These are phyloP conservation scores for Cerrena zonata DNA, from an alignment of 1,284 basidiomycete genomes.

Conservation along the genomic window DNA sequence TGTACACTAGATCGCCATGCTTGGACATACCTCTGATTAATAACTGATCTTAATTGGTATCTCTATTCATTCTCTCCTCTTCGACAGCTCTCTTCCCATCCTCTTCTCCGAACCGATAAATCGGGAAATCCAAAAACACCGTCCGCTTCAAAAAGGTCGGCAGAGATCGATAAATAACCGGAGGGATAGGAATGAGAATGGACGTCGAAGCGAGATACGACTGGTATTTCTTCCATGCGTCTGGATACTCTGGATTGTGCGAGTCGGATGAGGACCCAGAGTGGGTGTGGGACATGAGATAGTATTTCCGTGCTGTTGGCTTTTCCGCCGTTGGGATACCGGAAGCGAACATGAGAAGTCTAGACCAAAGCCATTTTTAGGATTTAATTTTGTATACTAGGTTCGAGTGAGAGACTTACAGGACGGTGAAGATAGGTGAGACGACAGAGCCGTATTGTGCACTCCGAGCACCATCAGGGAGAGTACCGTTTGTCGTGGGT, in stretches of 20 bases:
- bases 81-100: not conserved
- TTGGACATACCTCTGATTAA: no score
- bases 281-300: constrained; percentile 47
- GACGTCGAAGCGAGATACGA: constrained; percentile 56
- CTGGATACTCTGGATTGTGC: constrained; percentile 9
- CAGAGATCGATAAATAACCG: constrained; percentile 49
- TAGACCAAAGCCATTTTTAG: no score
- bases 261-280: constrained; percentile 11
- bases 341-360: constrained; percentile 61
- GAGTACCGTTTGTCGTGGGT: constrained; percentile 43
- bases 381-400: not conserved
- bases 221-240: constrained; percentile 54
- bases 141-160: constrained; percentile 54
- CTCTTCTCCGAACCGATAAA: constrained; percentile 54
- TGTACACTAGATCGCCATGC: no score
- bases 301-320: constrained; percentile 62
- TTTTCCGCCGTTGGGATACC: constrained; percentile 73
- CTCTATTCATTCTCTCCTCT: not conserved
- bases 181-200: constrained; percentile 63
- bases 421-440: constrained; percentile 59
- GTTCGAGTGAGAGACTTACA: no score
- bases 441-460: constrained; percentile 58
- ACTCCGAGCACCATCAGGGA: constrained; percentile 37
- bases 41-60: no score
- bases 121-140: constrained; percentile 58